These are phyloP conservation scores for Grosmannia penicillata DNA, from an alignment of 2,329 filamentous ascomycete genomes.

Conservation along the genomic window DNA sequence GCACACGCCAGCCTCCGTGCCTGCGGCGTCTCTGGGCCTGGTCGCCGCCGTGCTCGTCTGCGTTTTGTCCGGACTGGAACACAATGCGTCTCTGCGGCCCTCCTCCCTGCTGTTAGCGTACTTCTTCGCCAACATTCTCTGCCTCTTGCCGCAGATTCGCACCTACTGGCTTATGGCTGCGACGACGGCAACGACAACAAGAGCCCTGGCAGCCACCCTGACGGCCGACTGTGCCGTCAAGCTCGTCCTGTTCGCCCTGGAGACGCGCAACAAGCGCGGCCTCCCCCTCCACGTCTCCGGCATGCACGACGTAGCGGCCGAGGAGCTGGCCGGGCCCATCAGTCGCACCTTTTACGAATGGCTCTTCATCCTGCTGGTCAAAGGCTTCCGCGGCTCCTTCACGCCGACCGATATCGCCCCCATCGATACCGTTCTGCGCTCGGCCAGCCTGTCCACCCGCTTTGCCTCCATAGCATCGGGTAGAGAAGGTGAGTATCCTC, in stretches of 20 bases:
- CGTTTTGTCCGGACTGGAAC: background rate
- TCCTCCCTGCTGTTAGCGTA: background rate
- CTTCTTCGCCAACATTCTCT: background rate
- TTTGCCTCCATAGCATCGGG: background rate
- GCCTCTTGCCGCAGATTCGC: slow-evolving; percentile 20
- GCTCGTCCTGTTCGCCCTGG: slow-evolving; percentile 24
- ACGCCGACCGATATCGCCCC: slow-evolving; percentile 12
- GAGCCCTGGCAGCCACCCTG: slow-evolving; percentile 26
- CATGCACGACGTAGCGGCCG: slow-evolving; percentile 5
- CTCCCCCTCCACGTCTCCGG: background rate
- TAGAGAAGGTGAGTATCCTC: background rate
- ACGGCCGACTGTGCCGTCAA: slow-evolving; percentile 25
- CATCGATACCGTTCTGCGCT: background rate
- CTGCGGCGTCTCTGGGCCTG: background rate
- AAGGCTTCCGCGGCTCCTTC: slow-evolving; percentile 30
- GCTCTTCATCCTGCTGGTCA: slow-evolving; percentile 34
- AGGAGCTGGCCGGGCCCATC: slow-evolving; percentile 28
- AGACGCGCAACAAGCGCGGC: slow-evolving; percentile 25
- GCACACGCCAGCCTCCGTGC: background rate
- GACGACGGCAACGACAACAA: too few species aligned
- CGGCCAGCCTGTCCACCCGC: background rate
- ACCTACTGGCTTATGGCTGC: slow-evolving; percentile 24
- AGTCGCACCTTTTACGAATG: slow-evolving; percentile 34
- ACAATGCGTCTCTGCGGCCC: background rate
- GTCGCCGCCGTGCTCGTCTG: background rate